Evolutionary conservation across 2,329 filamentous ascomycete genomes (phyloP), one percentile per base, ranked within the genome.

Genomic region (Chaetomium sp.): DNA sequence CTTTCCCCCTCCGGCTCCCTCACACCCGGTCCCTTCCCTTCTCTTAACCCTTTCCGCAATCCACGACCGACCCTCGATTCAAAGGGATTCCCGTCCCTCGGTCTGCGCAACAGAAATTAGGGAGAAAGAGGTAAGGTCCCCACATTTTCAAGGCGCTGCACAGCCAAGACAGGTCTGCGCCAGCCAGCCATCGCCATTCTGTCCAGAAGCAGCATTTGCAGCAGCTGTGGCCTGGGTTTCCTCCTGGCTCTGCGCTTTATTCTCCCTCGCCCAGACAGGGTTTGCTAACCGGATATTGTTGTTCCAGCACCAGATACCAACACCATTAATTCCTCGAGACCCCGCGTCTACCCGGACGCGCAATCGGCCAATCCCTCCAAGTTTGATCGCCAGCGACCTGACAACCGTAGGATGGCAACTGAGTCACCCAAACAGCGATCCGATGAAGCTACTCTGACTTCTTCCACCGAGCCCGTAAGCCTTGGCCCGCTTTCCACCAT

Each of bases 321-420:
- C 56, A 57, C 38, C 27, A 21, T 57, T 49, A 53, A 38, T 33
- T 55, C 63, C 31, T 53, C 45, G 27, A 67, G 62, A 67, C 60
- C 60, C 64, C 65, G 56, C 68, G 66, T 68, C 64, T 45, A 53
- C 61, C 60, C 60, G 56, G 60, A 67, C 66, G 62, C 63, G 65
- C 65, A 61, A 67, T 65, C 67, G 60, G 45, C 59, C 55, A 62
- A 55, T 62, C 53, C 62, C 53, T 67, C 57, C 60, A 57, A 60
- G 59, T 57, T 68, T 49, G 65, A 69, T 27, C 60, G 50, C 61
- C 62, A 60, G 57, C 64, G 53, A 66, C 60, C 49, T 58, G 64
- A 69, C 60, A 69, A 66, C 57, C 83, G 84, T 83, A 87, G 85
- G 83, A 87, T 87, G 85, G 85, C 84, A 82, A 83, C 83, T 81